These are phyloP conservation scores for Naganishia vaughanmartiniae DNA, from an alignment of 768 basidiomycete genomes.

Conservation along the genomic window DNA sequence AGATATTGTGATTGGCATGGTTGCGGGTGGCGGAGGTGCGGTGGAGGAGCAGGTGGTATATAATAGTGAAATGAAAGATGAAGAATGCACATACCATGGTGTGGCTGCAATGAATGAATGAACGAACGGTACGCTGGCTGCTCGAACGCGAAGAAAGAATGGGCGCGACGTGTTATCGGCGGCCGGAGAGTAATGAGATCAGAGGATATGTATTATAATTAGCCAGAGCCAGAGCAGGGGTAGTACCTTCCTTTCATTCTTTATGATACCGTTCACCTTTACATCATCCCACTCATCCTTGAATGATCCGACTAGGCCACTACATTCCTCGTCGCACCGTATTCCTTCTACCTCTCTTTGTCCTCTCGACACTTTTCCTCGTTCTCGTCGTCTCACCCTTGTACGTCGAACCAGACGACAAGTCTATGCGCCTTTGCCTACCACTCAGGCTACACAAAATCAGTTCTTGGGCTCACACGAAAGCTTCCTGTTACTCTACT, in stretches of 20 bases:
- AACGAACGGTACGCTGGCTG: too few species aligned
- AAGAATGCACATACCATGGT: not conserved
- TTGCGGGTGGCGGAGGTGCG: not conserved
- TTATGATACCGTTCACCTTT: too few species aligned
- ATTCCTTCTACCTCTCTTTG: not conserved
- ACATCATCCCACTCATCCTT: not conserved
- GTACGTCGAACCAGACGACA: conserved; percentile 12
- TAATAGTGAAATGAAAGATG: not conserved
- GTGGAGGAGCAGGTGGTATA: not conserved
- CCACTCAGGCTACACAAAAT: conserved; percentile 41
- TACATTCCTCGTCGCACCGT: not conserved
- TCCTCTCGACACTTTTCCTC: conserved; percentile 12
- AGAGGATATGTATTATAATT: too few species aligned
- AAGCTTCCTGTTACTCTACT: conserved; percentile 36
- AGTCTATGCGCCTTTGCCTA: conserved; percentile 44
- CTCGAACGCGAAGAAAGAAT: too few species aligned
- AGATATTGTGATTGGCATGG: conserved; percentile 32
- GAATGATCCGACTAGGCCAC: not conserved
- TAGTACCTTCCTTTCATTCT: too few species aligned
- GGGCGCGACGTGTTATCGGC: too few species aligned
- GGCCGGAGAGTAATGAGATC: too few species aligned
- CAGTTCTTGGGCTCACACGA: conserved; percentile 36
- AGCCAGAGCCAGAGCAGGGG: too few species aligned
- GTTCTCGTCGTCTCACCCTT: conserved; percentile 20
- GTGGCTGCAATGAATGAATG: too few species aligned